phyloP scores from a whole-genome alignment of 176 grass and related monocot genomes.

The Tillandsia leiboldiana region DNA sequence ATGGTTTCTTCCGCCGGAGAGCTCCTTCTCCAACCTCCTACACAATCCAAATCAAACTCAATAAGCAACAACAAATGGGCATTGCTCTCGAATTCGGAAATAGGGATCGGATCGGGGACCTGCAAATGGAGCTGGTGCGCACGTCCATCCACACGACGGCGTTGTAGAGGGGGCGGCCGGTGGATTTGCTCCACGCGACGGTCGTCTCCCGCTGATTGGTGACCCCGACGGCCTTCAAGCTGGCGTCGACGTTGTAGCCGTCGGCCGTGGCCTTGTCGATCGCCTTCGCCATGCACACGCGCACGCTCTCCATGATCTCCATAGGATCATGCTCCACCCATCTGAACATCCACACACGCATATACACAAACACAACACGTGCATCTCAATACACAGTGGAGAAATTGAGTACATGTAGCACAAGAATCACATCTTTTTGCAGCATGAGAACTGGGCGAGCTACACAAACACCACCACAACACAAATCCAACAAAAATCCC shows the following conservation, averaged over 20 bases:
- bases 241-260: conserved; percentile 40
- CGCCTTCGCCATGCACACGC: conserved; percentile 49
- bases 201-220: conserved; percentile 96
- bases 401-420: background rate
- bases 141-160: conserved; percentile 98
- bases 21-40: conserved; percentile 76
- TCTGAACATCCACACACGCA: conserved; percentile 19
- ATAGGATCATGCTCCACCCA: conserved; percentile 97
- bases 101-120: conserved; percentile 18
- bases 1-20: conserved; percentile 60
- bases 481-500: background rate
- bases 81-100: background rate
- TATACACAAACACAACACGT: too few relatives aligned
- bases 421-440: conserved; percentile 1
- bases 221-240: conserved; percentile 68
- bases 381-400: background rate
- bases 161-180: conserved; percentile 73
- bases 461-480: background rate
- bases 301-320: conserved; percentile 77
- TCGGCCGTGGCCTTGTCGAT: conserved; percentile 41
- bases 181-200: conserved; percentile 88
- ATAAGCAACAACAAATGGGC: background rate
- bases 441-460: background rate
- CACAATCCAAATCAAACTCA: conserved; percentile 1
- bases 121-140: conserved; percentile 81